Conservation (phyloP, 2,329 filamentous ascomycete species). For the Coniochaeta pulveracea region DNA sequence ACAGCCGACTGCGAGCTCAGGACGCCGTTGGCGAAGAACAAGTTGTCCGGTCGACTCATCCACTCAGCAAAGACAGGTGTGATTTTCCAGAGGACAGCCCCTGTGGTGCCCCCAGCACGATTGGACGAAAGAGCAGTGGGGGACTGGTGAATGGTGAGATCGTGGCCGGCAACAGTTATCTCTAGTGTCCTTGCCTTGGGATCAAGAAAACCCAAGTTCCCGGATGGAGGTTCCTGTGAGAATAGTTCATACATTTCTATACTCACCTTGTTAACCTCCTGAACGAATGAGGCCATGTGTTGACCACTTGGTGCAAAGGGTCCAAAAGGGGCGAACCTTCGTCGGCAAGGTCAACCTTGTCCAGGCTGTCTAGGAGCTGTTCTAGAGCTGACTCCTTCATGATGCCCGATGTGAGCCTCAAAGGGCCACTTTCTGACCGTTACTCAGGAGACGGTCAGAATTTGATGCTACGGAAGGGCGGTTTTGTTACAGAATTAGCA, state of each 20-base stretch:
- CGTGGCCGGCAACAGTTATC: constrained; percentile 54
- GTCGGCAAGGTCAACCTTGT: too few species aligned
- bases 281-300: too few species aligned
- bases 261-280: too few species aligned
- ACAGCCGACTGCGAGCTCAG: constrained; percentile 45
- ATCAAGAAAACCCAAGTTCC: constrained; percentile 79
- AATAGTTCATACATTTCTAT: constrained; percentile 83
- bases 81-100: constrained; percentile 78
- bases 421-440: too few species aligned
- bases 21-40: constrained; percentile 41
- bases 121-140: constrained; percentile 70
- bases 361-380: too few species aligned
- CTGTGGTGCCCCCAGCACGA: constrained; percentile 49
- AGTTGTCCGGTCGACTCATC: constrained; percentile 54
- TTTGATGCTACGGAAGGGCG: too few species aligned
- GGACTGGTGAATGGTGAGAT: constrained; percentile 73
- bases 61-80: constrained; percentile 74
- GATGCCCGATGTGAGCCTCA: too few species aligned
- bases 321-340: too few species aligned
- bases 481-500: too few species aligned
- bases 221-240: constrained; percentile 60
- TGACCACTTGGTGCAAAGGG: too few species aligned
- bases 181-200: constrained; percentile 53
- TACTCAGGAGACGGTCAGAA: too few species aligned
- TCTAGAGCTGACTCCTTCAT: too few species aligned